Evolutionary conservation across 2,329 filamentous ascomycete genomes (phyloP).

Genomic region (Ophiocordyceps camponoti-floridani): DNA sequence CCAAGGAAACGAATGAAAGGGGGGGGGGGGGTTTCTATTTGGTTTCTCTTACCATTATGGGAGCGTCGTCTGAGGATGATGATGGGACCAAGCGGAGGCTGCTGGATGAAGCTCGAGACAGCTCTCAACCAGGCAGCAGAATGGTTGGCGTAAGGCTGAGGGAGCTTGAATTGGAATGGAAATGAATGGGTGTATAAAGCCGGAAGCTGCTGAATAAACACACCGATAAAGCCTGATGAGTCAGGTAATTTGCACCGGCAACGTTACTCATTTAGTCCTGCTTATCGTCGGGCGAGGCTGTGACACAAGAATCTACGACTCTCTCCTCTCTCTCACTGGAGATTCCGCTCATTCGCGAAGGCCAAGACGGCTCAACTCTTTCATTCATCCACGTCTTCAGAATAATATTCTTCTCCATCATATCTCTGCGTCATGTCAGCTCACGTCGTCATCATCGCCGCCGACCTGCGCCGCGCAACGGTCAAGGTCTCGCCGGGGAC

Average conservation of each 20-base stretch:
- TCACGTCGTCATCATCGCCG: constrained; percentile 75
- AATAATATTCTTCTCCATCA: not conserved
- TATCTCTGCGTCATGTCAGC: constrained; percentile 45
- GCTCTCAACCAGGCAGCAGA: not conserved
- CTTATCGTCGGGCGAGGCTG: no score
- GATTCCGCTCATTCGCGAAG: not conserved
- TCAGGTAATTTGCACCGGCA: no score
- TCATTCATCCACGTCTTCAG: no score
- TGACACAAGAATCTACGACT: not conserved
- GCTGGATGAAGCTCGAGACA: not conserved
- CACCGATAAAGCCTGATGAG: no score
- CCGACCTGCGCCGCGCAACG: constrained; percentile 56
- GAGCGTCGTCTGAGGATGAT: not conserved
- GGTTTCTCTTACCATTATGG: not conserved
- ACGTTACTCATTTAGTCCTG: no score
- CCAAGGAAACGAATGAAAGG: not conserved
- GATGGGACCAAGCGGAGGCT: not conserved
- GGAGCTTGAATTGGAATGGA: not conserved
- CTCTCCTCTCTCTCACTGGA: not conserved
- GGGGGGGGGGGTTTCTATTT: constrained; percentile 1
- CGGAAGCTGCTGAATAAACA: not conserved
- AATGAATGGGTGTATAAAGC: not conserved
- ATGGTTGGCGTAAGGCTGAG: not conserved
- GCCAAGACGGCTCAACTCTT: no score
- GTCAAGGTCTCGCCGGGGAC: constrained; percentile 73